These are phyloP conservation scores for Secale cereale DNA, from an alignment of 176 grass and related monocot genomes.

Conservation along the genomic window DNA sequence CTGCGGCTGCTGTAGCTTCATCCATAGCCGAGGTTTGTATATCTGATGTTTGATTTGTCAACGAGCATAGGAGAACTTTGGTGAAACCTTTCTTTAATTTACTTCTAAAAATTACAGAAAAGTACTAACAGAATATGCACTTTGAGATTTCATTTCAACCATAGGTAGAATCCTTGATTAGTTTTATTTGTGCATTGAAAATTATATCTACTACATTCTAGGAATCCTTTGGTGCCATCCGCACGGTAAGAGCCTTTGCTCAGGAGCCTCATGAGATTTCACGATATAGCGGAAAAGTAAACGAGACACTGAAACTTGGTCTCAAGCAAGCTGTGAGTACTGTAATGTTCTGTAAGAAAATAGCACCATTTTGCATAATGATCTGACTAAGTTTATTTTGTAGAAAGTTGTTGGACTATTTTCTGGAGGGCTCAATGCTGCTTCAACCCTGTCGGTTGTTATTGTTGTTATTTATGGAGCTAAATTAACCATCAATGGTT, in stretches of 20 bases:
- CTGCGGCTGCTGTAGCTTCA: conserved; percentile 80
- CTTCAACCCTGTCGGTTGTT: conserved; percentile 82
- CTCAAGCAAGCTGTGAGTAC: conserved; percentile 91
- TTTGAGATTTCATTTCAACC: conserved; percentile 11
- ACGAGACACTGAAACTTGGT: conserved; percentile 87
- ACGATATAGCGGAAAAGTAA: conserved; percentile 81
- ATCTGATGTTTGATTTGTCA: neutral
- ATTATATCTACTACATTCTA: conserved; percentile 39
- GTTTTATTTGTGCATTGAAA: conserved; percentile 29
- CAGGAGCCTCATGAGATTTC: conserved; percentile 80
- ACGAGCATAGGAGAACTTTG: neutral
- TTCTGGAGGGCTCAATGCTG: conserved; percentile 91
- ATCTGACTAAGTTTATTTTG: conserved; percentile 24
- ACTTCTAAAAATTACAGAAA: neutral
- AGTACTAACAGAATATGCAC: neutral
- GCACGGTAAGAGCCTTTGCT: conserved; percentile 93
- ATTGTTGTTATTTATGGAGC: conserved; percentile 94
- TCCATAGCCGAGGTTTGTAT: conserved; percentile 89
- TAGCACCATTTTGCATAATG: neutral
- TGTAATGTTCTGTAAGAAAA: conserved; percentile 14
- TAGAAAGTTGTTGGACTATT: conserved; percentile 94
- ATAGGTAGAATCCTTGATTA: neutral
- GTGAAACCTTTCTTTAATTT: neutral
- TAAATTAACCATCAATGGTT: conserved; percentile 86
- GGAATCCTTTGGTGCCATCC: conserved; percentile 96